These are phyloP conservation scores for Physcomitrium patens DNA, from an alignment of 225 moss, liverwort and hornwort genomes.

Conservation along the genomic window DNA sequence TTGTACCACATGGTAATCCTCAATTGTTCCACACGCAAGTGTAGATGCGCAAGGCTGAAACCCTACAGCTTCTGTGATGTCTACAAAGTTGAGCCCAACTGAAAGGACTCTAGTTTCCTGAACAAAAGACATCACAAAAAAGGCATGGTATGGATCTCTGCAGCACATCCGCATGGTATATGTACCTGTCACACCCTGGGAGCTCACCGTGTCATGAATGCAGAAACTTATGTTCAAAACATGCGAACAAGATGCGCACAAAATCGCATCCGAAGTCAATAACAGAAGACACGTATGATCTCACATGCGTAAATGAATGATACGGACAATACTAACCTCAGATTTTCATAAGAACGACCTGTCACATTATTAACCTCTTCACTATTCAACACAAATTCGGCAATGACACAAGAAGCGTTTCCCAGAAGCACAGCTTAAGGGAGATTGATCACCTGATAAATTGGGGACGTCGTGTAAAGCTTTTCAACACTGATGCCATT, in stretches of 20 bases:
- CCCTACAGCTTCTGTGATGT: slow-evolving; percentile 88
- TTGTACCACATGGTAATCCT: slow-evolving; percentile 92
- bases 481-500: slow-evolving; percentile 97
- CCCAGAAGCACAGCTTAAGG: slow-evolving; percentile 15
- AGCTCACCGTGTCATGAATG: slow-evolving; percentile 41
- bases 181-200: slow-evolving; percentile 92
- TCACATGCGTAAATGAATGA: neutral
- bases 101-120: slow-evolving; percentile 98
- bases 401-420: neutral
- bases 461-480: slow-evolving; percentile 83
- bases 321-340: slow-evolving; percentile 3
- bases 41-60: slow-evolving; percentile 85
- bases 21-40: slow-evolving; percentile 89
- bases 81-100: slow-evolving; percentile 94
- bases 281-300: slow-evolving; percentile 3
- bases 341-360: slow-evolving; percentile 1
- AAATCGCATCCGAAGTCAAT: slow-evolving; percentile 4
- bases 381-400: slow-evolving; percentile 3
- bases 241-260: neutral
- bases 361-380: slow-evolving; percentile 1
- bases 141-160: slow-evolving; percentile 77
- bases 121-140: slow-evolving; percentile 99
- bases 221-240: slow-evolving; percentile 26
- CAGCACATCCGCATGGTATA: slow-evolving; percentile 88
- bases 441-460: slow-evolving; percentile 59